Base-by-base conservation (phyloP, 345 rosid genomes). In the Kernera saxatilis region DNA sequence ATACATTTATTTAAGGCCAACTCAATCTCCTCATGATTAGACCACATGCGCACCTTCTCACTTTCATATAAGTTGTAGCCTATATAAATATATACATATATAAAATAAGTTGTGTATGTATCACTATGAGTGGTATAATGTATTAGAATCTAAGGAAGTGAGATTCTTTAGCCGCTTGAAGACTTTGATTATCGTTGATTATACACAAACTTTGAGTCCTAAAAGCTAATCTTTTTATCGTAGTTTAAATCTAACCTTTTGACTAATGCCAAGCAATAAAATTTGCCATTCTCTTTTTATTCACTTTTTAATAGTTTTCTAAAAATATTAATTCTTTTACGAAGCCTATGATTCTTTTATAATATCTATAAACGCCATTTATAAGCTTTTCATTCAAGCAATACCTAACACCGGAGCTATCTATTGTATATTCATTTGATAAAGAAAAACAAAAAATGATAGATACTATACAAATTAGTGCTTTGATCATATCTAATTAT, bases 401-500 rank as follows among this genome's bases (percentile, higher is more conserved):
- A 75, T 76, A 73, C 69, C 76, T 73, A 82, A 78, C 69, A 74
- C 64, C 69, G 86, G 57, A 53, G 58, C 54, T 66, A 85, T 59
- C 84, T 79, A 4, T 61, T 44, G 18, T 53, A 52, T 45, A 71
- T 25, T 37, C 43, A 46, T 48, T 27, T 65, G 53, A 63, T 52
- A 17, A 30, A 63, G 48, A 23, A 36, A 22, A 55, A 23, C 26
- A 22, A 55, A 7, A 8, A 7, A n/a, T 15, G 52, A 35, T 72
- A 67, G 53, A 58, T 74, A 74, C 68, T 59, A 41, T 67, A 39
- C 32, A 70, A 53, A 72, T 65, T 27, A 69, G 54, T 78, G 45
- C 64, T 77, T 76, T 76, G 72, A 69, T 70, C 59, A 55, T 67
- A 72, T 70, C 64, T 73, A 78, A 77, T 79, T 64, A 86, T 82